These are phyloP conservation scores for Tetracladium maxilliforme DNA, from an alignment of 2,329 filamentous ascomycete genomes.

Conservation along the genomic window DNA sequence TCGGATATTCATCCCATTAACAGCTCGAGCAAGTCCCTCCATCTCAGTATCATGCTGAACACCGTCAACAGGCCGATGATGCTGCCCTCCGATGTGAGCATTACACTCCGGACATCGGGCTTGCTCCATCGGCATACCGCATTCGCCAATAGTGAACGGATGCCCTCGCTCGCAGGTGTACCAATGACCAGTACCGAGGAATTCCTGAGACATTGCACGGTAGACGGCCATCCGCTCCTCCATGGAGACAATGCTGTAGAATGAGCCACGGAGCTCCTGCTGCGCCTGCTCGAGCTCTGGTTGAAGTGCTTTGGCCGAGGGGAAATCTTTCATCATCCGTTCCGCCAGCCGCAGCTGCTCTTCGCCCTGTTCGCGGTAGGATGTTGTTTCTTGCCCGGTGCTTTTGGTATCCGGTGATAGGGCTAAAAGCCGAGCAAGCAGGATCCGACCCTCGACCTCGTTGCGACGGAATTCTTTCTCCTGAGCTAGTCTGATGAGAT, in stretches of 20 bases:
- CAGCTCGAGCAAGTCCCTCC: slow-evolving; percentile 17
- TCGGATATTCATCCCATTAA: neutral
- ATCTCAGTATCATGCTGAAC: slow-evolving; percentile 33
- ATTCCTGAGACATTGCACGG: slow-evolving; percentile 33
- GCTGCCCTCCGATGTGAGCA: slow-evolving; percentile 35
- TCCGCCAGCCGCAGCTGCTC: too few species aligned
- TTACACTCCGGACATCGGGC: slow-evolving; percentile 50
- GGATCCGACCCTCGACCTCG: too few species aligned
- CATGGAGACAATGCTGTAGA: slow-evolving; percentile 30
- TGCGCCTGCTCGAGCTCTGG: too few species aligned
- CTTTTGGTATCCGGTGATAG: too few species aligned
- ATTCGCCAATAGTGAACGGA: slow-evolving; percentile 50
- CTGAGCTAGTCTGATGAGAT: too few species aligned
- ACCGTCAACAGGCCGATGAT: slow-evolving; percentile 33
- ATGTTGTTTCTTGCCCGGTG: too few species aligned
- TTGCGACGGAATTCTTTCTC: too few species aligned
- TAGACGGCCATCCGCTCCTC: slow-evolving; percentile 35
- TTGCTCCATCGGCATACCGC: slow-evolving; percentile 48
- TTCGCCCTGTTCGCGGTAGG: too few species aligned
- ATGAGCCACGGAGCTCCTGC: too few species aligned
- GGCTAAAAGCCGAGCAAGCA: too few species aligned
- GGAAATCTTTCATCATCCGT: too few species aligned
- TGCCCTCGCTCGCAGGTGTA: slow-evolving; percentile 42
- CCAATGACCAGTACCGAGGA: slow-evolving; percentile 43
- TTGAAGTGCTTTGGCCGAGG: too few species aligned